Evolutionary conservation across 495 filamentous ascomycete genomes (phyloP).

Genomic region (Ascodesmis nigricans): DNA sequence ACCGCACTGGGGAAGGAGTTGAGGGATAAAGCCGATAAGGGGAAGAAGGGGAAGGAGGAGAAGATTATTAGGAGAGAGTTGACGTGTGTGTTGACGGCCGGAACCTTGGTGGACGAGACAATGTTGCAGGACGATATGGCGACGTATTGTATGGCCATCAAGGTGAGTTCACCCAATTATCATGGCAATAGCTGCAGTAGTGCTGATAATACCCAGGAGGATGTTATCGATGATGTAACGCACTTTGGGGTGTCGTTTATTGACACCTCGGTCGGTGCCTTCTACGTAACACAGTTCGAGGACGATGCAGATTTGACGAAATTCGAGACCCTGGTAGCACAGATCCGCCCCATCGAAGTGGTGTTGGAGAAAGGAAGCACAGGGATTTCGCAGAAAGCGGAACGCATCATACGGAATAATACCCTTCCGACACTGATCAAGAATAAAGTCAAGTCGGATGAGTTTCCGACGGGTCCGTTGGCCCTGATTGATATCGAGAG

Average conservation of each 20-base stretch:
- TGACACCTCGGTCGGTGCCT: conserved; percentile 88
- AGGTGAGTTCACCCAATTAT: conserved; percentile 23
- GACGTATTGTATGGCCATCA: conserved; percentile 89
- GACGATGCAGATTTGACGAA: conserved; percentile 91
- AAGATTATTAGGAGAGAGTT: conserved; percentile 89
- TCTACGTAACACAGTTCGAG: conserved; percentile 71
- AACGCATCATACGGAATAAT: conserved; percentile 94
- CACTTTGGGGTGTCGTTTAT: conserved; percentile 86
- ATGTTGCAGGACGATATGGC: conserved; percentile 99
- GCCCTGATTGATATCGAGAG: conserved; percentile 64
- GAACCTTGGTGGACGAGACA: conserved; percentile 79
- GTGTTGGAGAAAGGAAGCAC: conserved; percentile 85
- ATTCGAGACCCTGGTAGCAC: conserved; percentile 93
- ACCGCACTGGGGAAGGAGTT: conserved; percentile 92
- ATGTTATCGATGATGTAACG: conserved; percentile 54
- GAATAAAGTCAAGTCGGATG: conserved; percentile 76
- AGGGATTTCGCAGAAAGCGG: conserved; percentile 61
- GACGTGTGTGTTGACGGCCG: conserved; percentile 69
- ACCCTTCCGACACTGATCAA: conserved; percentile 81
- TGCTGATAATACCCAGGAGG: conserved; percentile 19
- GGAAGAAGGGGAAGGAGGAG: conserved; percentile 42
- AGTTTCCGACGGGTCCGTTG: conserved; percentile 79
- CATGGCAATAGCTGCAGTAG: not conserved
- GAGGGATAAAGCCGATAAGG: conserved; percentile 47
- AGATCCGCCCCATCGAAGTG: conserved; percentile 73